These are phyloP conservation scores for Venturia nashicola DNA, from an alignment of 2,329 filamentous ascomycete species.

Conservation along the genomic window DNA sequence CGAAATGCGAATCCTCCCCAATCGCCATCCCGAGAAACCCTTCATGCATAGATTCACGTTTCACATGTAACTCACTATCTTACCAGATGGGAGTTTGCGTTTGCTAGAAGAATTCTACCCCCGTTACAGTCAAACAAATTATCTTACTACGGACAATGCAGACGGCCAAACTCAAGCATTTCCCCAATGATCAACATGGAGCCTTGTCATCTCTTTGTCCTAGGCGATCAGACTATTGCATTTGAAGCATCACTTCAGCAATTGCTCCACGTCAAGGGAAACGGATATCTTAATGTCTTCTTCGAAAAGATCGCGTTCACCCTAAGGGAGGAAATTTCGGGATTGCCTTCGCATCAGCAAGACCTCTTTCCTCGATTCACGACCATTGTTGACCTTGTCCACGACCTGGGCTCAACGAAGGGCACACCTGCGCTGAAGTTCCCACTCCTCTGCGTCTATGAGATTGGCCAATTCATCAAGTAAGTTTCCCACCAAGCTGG, in stretches of 20 bases:
- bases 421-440: conserved; percentile 1
- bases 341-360: background rate
- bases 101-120: background rate
- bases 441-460: background rate
- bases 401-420: background rate
- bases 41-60: background rate
- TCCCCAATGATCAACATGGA: background rate
- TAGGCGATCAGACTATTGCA: background rate
- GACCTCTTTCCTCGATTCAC: background rate
- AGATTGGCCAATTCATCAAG: background rate
- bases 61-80: background rate
- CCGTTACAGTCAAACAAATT: background rate
- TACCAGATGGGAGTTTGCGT: background rate
- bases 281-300: background rate
- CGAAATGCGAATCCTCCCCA: background rate
- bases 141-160: background rate
- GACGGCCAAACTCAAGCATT: background rate
- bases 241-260: background rate
- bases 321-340: background rate
- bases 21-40: background rate
- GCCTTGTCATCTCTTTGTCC: background rate
- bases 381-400: background rate
- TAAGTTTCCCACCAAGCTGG: background rate
- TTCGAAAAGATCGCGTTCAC: background rate
- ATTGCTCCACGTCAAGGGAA: background rate